Conservation (phyloP, 495 filamentous ascomycete genomes). For the Hapsidospora chrysogenum region DNA sequence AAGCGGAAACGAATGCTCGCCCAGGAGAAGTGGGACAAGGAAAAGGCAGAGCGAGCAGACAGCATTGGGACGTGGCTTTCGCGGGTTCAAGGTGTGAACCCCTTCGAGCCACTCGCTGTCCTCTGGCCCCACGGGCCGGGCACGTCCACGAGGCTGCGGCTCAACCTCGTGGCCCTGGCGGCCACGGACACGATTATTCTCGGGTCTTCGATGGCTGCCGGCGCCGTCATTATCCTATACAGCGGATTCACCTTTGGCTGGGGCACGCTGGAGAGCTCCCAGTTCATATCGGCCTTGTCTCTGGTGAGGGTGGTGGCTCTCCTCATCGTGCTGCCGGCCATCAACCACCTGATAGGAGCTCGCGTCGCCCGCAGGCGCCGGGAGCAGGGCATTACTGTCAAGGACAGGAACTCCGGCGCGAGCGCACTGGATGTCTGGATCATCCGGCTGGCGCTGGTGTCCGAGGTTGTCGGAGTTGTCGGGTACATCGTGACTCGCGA, state of each 20-base stretch:
- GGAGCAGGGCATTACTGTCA: slow-evolving; percentile 11
- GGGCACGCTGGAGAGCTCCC: slow-evolving; percentile 57
- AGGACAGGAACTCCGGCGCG: slow-evolving; percentile 44
- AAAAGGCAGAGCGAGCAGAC: slow-evolving; percentile 9
- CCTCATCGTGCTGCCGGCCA: slow-evolving; percentile 51
- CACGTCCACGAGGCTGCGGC: slow-evolving; percentile 42
- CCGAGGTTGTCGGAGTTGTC: slow-evolving; percentile 60
- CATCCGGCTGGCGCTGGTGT: slow-evolving; percentile 58
- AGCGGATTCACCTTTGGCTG: slow-evolving; percentile 63
- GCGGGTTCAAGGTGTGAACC: slow-evolving; percentile 26
- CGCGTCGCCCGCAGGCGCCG: slow-evolving; percentile 15
- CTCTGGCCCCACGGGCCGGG: slow-evolving; percentile 53
- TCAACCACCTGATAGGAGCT: slow-evolving; percentile 53
- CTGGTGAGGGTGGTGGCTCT: slow-evolving; percentile 56
- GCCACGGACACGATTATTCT: slow-evolving; percentile 65
- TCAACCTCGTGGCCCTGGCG: slow-evolving; percentile 66
- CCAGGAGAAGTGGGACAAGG: slow-evolving; percentile 40
- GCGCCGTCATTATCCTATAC: slow-evolving; percentile 66
- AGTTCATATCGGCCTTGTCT: slow-evolving; percentile 65
- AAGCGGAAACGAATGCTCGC: slow-evolving; percentile 48
- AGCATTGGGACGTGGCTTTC: slow-evolving; percentile 5
- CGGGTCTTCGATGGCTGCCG: slow-evolving; percentile 64
- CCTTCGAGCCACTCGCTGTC: slow-evolving; percentile 60
- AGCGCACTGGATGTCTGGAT: slow-evolving; percentile 62
- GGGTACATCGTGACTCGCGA: slow-evolving; percentile 51